Base-by-base conservation (phyloP, 164 flowering plant species). In the grape (Vitis vinifera) region DNA sequence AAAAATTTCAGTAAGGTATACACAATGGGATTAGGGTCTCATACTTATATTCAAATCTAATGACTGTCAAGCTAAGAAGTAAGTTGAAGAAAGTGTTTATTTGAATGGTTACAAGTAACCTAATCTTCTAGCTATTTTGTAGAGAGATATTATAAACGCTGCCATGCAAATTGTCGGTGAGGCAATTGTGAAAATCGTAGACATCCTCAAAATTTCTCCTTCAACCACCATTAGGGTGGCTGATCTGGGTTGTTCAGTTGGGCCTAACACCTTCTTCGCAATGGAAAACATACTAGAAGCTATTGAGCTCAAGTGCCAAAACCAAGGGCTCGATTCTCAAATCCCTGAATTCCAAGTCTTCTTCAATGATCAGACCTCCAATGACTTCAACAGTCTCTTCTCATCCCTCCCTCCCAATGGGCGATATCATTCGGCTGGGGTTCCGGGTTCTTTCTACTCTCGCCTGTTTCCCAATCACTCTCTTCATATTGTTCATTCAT, bases 301-400 rank as follows among this genome's bases (percentile, higher is more conserved):
- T 4, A 63, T 67, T 13, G 8, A 62, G 56, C 11, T 0, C 12
- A 71, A 76, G 51, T 51, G 8, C 59, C 37, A 50, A 3, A 5
- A 2, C 11, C 7, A n/a, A 13, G n/a, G 31, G 4, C 48, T 4
- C 3, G 1, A 48, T 4, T 14, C 10, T 4, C 13, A 30, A 10
- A 23, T 12, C 13, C 68, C 67, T 0, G 71, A 68, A 56, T 73
- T 73, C 23, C 76, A 69, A 62, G 76, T 77, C 23, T 70, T 69
- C 16, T 77, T 73, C 68, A 77, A 65, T 15, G 79, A 76, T 44
- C 69, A 60, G 3, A 7, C 51, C 27, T 4, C 31, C 15, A 76
- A 71, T 27, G 79, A 71, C 16, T 76, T 76, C 66, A 76, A 76
- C 44, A 62, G 47, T 4, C 75, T 76, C 16, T 76, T 76, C 68